These are phyloP conservation scores for Aspergillus ochraceoroseus DNA, from an alignment of 2,329 filamentous ascomycete species.

Conservation along the genomic window DNA sequence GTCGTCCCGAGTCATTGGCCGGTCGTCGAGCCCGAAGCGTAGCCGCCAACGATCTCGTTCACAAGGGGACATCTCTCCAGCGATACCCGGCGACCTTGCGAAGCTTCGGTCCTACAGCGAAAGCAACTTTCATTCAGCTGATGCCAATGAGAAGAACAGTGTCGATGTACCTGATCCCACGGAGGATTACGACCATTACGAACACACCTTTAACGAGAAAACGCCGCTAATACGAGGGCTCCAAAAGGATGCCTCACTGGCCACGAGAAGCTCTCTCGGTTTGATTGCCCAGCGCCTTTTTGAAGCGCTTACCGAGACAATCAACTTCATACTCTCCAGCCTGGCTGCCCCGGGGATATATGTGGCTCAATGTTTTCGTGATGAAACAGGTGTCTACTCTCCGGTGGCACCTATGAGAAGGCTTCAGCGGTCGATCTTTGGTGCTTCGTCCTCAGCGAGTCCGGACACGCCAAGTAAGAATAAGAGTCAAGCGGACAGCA, in stretches of 20 bases:
- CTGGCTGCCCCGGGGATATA: slow-evolving; percentile 76
- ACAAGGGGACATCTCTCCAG: slow-evolving; percentile 44
- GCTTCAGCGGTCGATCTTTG: slow-evolving; percentile 43
- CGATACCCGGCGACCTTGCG: slow-evolving; percentile 31
- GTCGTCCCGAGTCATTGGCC: slow-evolving; percentile 71
- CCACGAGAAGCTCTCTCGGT: slow-evolving; percentile 42
- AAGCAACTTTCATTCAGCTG: slow-evolving; percentile 35
- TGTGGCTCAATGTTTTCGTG: slow-evolving; percentile 75
- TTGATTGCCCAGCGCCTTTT: slow-evolving; percentile 65
- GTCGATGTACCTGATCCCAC: slow-evolving; percentile 23
- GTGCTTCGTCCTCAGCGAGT: slow-evolving; percentile 20
- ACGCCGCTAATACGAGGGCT: slow-evolving; percentile 58
- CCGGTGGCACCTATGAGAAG: slow-evolving; percentile 68
- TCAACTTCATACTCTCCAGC: slow-evolving; percentile 73
- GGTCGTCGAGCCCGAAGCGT: slow-evolving; percentile 47
- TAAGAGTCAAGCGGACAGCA: slow-evolving; percentile 24
- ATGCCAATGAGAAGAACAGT: slow-evolving; percentile 28
- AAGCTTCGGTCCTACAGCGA: slow-evolving; percentile 44
- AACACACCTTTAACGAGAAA: slow-evolving; percentile 55
- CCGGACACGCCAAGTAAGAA: slow-evolving; percentile 23
- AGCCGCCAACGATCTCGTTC: slow-evolving; percentile 53
- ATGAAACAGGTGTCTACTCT: slow-evolving; percentile 72
- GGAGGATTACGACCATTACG: slow-evolving; percentile 30
- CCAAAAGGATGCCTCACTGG: slow-evolving; percentile 35
- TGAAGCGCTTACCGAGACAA: slow-evolving; percentile 65